Conservation (phyloP, 1,284 basidiomycete species). For the Cronartium ribicola region DNA sequence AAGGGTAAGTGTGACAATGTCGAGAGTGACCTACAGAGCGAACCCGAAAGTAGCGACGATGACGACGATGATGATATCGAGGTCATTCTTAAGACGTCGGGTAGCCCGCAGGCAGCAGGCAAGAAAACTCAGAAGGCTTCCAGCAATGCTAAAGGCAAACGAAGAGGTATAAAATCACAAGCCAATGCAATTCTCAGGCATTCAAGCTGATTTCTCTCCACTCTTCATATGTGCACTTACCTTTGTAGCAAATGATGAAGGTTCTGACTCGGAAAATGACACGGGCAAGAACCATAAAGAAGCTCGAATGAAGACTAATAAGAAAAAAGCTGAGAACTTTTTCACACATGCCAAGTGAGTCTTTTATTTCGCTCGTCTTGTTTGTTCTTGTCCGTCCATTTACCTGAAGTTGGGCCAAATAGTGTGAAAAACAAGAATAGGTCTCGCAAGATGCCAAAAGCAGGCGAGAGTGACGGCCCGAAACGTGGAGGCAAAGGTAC, state of each 20-base stretch:
- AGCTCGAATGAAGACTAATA: conserved; percentile 40
- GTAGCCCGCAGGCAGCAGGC: neutral
- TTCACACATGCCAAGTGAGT: conserved; percentile 39
- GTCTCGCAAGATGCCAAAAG: neutral
- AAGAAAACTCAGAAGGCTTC: neutral
- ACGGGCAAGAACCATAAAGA: conserved; percentile 12
- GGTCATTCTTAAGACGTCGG: neutral
- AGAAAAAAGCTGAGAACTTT: conserved; percentile 38
- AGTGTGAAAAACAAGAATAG: conserved; percentile 7
- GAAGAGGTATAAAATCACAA: conserved; percentile 23
- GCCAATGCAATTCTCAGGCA: neutral
- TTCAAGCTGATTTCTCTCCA: neutral
- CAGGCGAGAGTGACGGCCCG: neutral
- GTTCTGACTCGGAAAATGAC: neutral
- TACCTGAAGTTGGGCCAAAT: neutral
- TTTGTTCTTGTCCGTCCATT: neutral
- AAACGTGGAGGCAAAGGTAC: neutral
- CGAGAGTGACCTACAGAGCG: neutral
- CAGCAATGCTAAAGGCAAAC: conserved; percentile 13
- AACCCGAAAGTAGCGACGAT: neutral
- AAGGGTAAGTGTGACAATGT: neutral
- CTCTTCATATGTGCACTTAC: too few species aligned
- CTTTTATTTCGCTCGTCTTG: neutral
- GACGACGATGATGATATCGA: conserved; percentile 30
- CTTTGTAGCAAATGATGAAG: neutral